Percentiles rank a stretch among this genome's conserved stretches.
These are phyloP conservation scores for Leishmania mexicana DNA, from an alignment of 208 protist genomes.

Conservation along the genomic window DNA sequence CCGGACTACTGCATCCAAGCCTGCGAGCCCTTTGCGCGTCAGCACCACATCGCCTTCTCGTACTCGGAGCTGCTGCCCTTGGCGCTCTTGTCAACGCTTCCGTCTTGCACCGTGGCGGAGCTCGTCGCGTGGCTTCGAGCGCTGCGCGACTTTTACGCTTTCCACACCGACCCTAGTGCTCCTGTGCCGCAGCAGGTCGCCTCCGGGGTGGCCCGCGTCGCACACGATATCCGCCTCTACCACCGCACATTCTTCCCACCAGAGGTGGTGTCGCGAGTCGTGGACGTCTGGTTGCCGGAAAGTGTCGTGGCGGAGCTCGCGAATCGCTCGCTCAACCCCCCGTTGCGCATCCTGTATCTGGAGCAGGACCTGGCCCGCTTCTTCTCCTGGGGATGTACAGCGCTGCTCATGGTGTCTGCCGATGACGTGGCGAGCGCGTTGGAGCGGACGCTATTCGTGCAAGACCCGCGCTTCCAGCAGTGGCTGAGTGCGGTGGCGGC, in stretches of 20 bases:
- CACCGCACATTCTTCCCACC: constrained; percentile 53
- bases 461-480: constrained; percentile 36
- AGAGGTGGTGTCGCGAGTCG: constrained; percentile 38
- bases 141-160: constrained; percentile 54
- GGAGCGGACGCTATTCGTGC: constrained; percentile 37
- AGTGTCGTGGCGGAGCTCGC: constrained; percentile 45
- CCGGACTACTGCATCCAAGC: constrained; percentile 54
- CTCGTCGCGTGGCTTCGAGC: constrained; percentile 59
- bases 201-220: constrained; percentile 60
- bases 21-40: constrained; percentile 57
- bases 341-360: constrained; percentile 54
- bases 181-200: constrained; percentile 68
- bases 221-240: constrained; percentile 65
- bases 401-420: constrained; percentile 32
- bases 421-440: constrained; percentile 40
- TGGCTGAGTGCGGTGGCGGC: constrained; percentile 8
- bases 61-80: constrained; percentile 76
- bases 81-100: constrained; percentile 69
- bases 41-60: constrained; percentile 64
- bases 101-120: constrained; percentile 40
- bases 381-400: constrained; percentile 47
- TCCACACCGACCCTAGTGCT: constrained; percentile 34
- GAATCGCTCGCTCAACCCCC: constrained; percentile 58
- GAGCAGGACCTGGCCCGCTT: constrained; percentile 32
- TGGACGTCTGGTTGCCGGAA: constrained; percentile 53